Evolutionary conservation across 805 yeast genomes (phyloP).

Genomic region (Yarrowia porcina): DNA sequence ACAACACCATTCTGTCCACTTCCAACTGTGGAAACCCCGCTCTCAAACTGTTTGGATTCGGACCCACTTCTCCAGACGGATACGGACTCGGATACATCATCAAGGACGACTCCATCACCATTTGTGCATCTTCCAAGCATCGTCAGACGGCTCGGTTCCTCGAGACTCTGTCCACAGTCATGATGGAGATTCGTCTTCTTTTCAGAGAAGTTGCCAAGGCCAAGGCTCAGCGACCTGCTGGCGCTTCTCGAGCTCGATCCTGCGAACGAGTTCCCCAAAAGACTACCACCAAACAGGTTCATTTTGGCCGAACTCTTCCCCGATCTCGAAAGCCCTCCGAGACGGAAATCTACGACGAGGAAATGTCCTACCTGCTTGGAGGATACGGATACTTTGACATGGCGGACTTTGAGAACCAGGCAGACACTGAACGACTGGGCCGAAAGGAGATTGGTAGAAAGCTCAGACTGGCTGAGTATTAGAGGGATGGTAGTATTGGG

Average conservation of each 20-base stretch:
- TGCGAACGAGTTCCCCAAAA: constrained; percentile 27
- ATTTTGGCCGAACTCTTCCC: constrained; percentile 25
- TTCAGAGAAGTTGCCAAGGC: constrained; percentile 32
- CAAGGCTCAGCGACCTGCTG: constrained; percentile 26
- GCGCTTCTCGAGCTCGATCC: constrained; percentile 30
- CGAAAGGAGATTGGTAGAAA: constrained; percentile 62
- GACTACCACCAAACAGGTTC: neutral
- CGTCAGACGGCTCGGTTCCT: constrained; percentile 79
- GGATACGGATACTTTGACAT: constrained; percentile 87
- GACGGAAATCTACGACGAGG: constrained; percentile 31
- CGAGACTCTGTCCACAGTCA: constrained; percentile 62
- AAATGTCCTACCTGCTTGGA: constrained; percentile 51
- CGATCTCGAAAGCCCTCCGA: constrained; percentile 7
- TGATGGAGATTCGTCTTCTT: constrained; percentile 55
- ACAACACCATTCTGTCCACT: constrained; percentile 75
- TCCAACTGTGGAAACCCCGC: constrained; percentile 94
- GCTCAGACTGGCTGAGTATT: constrained; percentile 61
- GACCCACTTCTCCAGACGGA: constrained; percentile 87
- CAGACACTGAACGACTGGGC: constrained; percentile 42
- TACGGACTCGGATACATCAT: constrained; percentile 91
- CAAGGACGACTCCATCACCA: constrained; percentile 70
- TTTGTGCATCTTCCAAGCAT: constrained; percentile 83
- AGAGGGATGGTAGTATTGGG: constrained; percentile 21
- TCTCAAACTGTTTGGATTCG: constrained; percentile 80
- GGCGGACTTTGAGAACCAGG: constrained; percentile 60